phyloP scores from a whole-genome alignment of 129 eudicot genomes.

The Artemisia tridentata region DNA sequence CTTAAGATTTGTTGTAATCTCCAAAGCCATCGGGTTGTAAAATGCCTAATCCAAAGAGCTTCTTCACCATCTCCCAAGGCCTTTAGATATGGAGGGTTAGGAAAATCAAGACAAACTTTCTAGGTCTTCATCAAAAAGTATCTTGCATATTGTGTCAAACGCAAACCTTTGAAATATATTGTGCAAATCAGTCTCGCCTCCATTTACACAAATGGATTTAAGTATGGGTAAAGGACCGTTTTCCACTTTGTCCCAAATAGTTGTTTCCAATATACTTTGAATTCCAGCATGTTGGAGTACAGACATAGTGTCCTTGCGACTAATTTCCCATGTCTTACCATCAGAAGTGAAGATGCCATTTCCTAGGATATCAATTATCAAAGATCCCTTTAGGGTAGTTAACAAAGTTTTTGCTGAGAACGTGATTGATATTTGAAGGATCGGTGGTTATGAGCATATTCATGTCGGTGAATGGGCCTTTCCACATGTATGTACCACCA shows the following conservation, averaged over 20 bases:
- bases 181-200: constrained; percentile 38
- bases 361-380: constrained; percentile 43
- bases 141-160: constrained; percentile 37
- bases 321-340: too few relatives aligned
- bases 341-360: constrained; percentile 33
- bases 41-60: constrained; percentile 40
- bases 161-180: constrained; percentile 45
- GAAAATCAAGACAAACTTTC: constrained; percentile 32
- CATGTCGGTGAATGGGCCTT: background rate
- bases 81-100: constrained; percentile 28
- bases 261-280: constrained; percentile 7
- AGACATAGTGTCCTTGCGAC: too few relatives aligned
- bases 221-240: constrained; percentile 18
- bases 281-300: constrained; percentile 36
- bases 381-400: constrained; percentile 38
- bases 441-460: constrained; percentile 30
- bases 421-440: constrained; percentile 35
- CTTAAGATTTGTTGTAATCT: constrained; percentile 36
- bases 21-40: constrained; percentile 36
- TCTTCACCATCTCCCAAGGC: constrained; percentile 34
- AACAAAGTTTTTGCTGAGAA: constrained; percentile 38
- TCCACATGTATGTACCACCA: constrained; percentile 23
- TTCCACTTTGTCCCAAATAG: constrained; percentile 24
- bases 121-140: constrained; percentile 42
- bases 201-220: constrained; percentile 1